phyloP scores from a whole-genome alignment of 345 rosid genomes.

The Salix exigua region DNA sequence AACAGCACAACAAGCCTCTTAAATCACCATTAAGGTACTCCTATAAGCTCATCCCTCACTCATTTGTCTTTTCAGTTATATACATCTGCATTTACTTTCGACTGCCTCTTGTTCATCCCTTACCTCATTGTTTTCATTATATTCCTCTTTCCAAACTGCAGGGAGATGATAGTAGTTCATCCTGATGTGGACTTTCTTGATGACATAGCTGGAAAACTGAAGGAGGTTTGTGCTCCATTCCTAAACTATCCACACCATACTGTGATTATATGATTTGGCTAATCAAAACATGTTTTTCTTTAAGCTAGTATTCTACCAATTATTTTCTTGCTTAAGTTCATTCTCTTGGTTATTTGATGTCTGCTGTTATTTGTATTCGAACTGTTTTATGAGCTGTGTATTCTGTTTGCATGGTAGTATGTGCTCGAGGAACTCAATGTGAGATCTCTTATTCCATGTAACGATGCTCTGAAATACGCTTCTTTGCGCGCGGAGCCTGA shows the following conservation, averaged over 20 bases:
- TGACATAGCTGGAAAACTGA: slow-evolving; percentile 88
- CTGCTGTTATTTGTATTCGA: background rate
- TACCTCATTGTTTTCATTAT: background rate
- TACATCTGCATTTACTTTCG: background rate
- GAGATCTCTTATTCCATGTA: slow-evolving; percentile 69
- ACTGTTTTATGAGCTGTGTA: background rate
- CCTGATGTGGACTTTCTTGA: slow-evolving; percentile 80
- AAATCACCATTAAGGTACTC: slow-evolving; percentile 85
- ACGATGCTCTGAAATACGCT: slow-evolving; percentile 81
- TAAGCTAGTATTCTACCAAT: background rate
- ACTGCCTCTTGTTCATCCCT: background rate
- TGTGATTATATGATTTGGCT: background rate
- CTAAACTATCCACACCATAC: background rate
- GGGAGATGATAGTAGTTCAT: slow-evolving; percentile 92
- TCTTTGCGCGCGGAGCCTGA: slow-evolving; percentile 93
- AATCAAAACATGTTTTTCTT: background rate
- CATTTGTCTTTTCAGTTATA: background rate
- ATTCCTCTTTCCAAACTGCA: slow-evolving; percentile 26
- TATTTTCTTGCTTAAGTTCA: background rate
- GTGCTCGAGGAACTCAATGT: slow-evolving; percentile 91
- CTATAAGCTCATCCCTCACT: slow-evolving; percentile 7
- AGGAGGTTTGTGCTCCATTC: slow-evolving; percentile 53
- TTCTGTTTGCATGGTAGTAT: slow-evolving; percentile 53
- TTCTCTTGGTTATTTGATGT: background rate
- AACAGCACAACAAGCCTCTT: slow-evolving; percentile 82